Evolutionary conservation across 163 green algal species (phyloP), one percentile per base, ranked within the genome.

Genomic region (Scenedesmus sp.): DNA sequence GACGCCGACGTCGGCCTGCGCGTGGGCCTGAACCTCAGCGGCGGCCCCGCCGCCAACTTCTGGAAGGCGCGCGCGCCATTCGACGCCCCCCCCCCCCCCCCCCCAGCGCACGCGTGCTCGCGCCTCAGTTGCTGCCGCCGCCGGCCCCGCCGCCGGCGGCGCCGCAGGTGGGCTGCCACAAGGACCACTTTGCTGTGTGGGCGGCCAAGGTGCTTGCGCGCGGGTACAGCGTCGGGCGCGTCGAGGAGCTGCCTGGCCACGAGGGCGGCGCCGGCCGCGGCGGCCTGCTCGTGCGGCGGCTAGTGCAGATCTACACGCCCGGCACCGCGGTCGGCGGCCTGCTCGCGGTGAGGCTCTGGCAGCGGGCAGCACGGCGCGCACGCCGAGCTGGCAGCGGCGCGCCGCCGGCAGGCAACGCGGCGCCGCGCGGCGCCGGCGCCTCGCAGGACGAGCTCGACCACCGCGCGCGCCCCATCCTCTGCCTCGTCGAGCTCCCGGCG

Each of bases 1-100:
- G 89, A 93, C 70, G 85, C 87, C 31, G 89, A 92, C 77, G 63
- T 91, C 45, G 88, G 90, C 1, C 64, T 91, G 60, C 53, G 80
- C 0, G 84, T 94, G 39, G 90, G 90, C 0, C 70, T 95, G 28
- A 83, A 87, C n/a, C 56, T 88, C 20, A 89, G 80, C 63, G 90
- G 88, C 9, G 63, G 20, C 0, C 67, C 54, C 15, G 64, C 64
- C 18, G 28, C 65, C 4, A 92, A 90, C 83, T 91, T 90, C 73
- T 90, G 85, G 80, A 94, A 89, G 79, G 84, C 88, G 48, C 14
- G 58, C 15, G n/a, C n/a, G n/a, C n/a, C n/a, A n/a, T n/a, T n/a
- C n/a, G 7, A 26, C 15, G 14, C 34, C 15, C 3, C 3, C 31
- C 4, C 17, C 39, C 39, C 7, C 53, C 15, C 28, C 10, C 7